Percentiles rank a stretch among this genome's conserved stretches.
Evolutionary conservation across 2,329 filamentous ascomycete species (phyloP).

Genomic region (Coniochaeta hoffmannii): DNA sequence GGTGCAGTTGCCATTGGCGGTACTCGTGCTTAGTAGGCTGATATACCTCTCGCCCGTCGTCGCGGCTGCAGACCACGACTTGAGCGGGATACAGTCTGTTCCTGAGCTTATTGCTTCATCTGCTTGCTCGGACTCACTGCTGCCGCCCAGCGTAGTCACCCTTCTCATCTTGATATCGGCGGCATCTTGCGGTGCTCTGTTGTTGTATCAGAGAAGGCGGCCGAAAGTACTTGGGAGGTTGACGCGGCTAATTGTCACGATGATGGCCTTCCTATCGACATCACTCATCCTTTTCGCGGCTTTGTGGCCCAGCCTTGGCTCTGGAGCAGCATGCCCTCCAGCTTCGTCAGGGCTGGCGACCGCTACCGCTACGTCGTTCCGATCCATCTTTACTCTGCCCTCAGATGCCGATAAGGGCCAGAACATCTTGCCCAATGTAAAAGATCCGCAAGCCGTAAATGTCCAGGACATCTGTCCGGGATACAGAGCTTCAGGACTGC

Average conservation of each 20-base stretch:
- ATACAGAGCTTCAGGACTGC: slow-evolving; percentile 57
- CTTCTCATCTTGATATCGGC: neutral
- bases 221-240: neutral
- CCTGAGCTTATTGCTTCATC: neutral
- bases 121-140: neutral
- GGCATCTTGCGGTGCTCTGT: neutral
- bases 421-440: slow-evolving; percentile 52
- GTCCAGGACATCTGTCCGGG: slow-evolving; percentile 61
- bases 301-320: neutral
- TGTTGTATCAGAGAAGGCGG: neutral
- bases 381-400: slow-evolving; percentile 35
- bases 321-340: neutral
- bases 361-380: neutral
- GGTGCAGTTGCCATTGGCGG: neutral
- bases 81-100: neutral
- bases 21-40: neutral
- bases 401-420: slow-evolving; percentile 35
- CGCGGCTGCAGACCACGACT: neutral
- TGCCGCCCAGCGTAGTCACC: neutral
- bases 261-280: neutral
- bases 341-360: slow-evolving; percentile 1
- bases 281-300: slow-evolving; percentile 5
- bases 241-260: neutral
- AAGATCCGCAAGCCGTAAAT: slow-evolving; percentile 55
- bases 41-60: neutral